Percentiles rank a stretch among this genome's conserved stretches.
Evolutionary conservation across 1,139 yeast genomes (phyloP).

Genomic region (Scheffersomyces titani): DNA sequence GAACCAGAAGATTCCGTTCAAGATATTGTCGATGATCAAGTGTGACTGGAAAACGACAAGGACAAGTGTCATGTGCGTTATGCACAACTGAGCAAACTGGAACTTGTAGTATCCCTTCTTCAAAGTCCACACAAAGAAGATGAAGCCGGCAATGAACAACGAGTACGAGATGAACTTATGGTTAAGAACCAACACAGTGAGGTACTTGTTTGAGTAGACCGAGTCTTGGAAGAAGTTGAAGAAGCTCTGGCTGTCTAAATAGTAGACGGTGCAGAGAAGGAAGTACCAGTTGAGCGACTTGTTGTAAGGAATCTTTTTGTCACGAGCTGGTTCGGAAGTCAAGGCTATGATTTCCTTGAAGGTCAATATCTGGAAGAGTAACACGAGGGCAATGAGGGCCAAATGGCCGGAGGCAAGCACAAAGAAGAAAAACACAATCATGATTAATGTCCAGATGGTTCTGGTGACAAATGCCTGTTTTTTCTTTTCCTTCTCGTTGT

Average conservation of each 20-base stretch:
- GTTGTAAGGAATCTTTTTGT: constrained; percentile 80
- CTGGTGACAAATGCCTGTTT: constrained; percentile 84
- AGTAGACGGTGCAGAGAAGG: constrained; percentile 77
- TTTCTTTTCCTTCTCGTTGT: constrained; percentile 59
- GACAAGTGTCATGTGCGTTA: constrained; percentile 90
- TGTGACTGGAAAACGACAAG: constrained; percentile 94
- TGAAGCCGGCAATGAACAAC: constrained; percentile 83
- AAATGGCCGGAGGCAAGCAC: constrained; percentile 86
- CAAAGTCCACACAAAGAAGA: constrained; percentile 85
- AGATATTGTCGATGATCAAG: constrained; percentile 84
- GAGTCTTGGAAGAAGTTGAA: constrained; percentile 57
- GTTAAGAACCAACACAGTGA: constrained; percentile 52
- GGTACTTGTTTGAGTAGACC: constrained; percentile 45
- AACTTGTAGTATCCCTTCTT: constrained; percentile 87
- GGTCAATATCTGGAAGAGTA: constrained; percentile 75
- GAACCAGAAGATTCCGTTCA: constrained; percentile 94
- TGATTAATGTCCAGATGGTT: constrained; percentile 92
- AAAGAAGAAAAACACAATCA: constrained; percentile 75
- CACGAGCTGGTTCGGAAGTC: constrained; percentile 80
- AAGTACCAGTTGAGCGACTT: constrained; percentile 90
- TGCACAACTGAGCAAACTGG: constrained; percentile 92
- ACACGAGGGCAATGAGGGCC: constrained; percentile 71
- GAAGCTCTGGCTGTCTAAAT: constrained; percentile 83
- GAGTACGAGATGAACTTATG: constrained; percentile 86
- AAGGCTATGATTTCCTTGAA: constrained; percentile 91